Evolutionary conservation across 768 basidiomycete species (phyloP).

Genomic region (Auricularia sp.): DNA sequence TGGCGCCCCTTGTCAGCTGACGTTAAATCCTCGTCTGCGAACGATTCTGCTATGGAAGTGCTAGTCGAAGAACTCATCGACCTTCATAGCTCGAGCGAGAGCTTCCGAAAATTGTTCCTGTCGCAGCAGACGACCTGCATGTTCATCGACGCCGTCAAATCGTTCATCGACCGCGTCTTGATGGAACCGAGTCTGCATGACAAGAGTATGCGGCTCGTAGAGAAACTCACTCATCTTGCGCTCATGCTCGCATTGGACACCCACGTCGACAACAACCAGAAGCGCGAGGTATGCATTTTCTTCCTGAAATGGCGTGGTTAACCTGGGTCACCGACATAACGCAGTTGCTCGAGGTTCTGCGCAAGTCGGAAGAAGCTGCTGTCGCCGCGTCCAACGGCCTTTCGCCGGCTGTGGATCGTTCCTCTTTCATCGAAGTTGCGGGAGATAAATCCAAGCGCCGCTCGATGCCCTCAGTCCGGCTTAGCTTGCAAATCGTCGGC

Average conservation of each 20-base stretch:
- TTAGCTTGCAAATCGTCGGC: constrained; percentile 39
- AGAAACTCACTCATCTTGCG: constrained; percentile 64
- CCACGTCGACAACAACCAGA: constrained; percentile 52
- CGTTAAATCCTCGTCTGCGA: neutral
- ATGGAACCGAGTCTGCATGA: constrained; percentile 30
- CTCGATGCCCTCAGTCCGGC: neutral
- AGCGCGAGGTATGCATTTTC: constrained; percentile 48
- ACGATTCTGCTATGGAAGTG: constrained; percentile 40
- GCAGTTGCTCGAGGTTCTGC: constrained; percentile 52
- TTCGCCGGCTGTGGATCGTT: neutral
- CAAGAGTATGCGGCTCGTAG: constrained; percentile 43
- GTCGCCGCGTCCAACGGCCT: neutral
- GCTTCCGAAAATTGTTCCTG: constrained; percentile 65
- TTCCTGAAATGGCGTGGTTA: neutral
- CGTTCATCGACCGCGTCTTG: constrained; percentile 39
- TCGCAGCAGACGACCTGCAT: constrained; percentile 59
- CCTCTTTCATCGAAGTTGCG: neutral
- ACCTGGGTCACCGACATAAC: constrained; percentile 3
- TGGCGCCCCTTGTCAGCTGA: neutral
- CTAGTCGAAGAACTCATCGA: constrained; percentile 62
- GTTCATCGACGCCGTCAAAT: constrained; percentile 55
- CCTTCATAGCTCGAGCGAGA: constrained; percentile 51
- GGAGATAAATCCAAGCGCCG: neutral
- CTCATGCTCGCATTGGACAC: constrained; percentile 58
- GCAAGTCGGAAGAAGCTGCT: constrained; percentile 33